phyloP scores from a whole-genome alignment of 345 rosid genomes.

The Syzygium jambos region DNA sequence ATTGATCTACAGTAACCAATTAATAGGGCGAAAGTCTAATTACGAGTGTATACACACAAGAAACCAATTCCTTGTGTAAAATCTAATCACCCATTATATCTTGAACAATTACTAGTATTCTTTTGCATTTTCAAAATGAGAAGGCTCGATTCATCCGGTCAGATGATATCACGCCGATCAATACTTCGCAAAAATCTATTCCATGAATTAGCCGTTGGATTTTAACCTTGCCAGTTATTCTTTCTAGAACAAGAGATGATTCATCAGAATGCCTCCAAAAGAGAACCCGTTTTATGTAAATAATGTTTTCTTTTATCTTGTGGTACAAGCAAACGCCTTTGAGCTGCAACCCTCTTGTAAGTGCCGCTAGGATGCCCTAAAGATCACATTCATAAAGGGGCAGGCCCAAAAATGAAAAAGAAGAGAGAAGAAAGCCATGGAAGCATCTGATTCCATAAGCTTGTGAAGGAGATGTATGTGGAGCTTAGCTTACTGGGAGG shows the following conservation, averaged over 20 bases:
- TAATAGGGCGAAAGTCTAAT: not conserved
- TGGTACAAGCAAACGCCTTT: not conserved
- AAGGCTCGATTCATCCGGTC: not conserved
- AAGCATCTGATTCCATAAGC: conserved; percentile 1
- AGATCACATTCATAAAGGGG: not conserved
- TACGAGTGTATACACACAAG: too few species aligned
- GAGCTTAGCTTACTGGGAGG: not conserved
- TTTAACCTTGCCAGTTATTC: not conserved
- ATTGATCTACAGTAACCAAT: not conserved
- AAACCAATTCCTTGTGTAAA: too few species aligned
- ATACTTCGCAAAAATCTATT: not conserved
- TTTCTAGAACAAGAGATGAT: not conserved
- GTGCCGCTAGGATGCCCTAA: not conserved
- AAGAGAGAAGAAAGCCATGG: not conserved
- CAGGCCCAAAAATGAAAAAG: not conserved
- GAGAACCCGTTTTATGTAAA: not conserved
- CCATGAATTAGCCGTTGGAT: accelerated
- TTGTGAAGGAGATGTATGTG: not conserved
- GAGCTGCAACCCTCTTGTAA: not conserved
- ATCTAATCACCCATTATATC: not conserved
- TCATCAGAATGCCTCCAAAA: not conserved
- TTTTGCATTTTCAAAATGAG: not conserved
- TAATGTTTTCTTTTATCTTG: not conserved
- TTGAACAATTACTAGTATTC: accelerated
- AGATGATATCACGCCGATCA: not conserved